Percentiles rank a stretch among this genome's conserved stretches.
phyloP scores from a whole-genome alignment of 768 basidiomycete species.

The Lyophyllum semitale region DNA sequence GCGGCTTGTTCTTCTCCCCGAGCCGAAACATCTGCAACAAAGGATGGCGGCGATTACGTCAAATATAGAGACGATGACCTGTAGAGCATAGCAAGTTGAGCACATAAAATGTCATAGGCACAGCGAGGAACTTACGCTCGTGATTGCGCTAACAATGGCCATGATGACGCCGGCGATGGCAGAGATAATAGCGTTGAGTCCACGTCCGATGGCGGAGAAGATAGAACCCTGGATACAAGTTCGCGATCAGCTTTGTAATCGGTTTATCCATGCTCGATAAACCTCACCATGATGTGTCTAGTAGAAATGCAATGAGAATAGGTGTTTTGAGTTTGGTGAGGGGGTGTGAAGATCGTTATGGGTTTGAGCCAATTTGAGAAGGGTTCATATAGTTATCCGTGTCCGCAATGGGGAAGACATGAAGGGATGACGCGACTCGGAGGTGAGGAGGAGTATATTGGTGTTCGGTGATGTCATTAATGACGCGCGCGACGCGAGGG shows the following conservation, averaged over 20 bases:
- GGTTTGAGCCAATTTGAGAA: neutral
- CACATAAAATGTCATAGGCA: too few species aligned
- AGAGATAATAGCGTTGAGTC: constrained; percentile 58
- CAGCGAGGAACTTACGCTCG: constrained; percentile 42
- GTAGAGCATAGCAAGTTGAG: constrained; percentile 1
- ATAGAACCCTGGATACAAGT: constrained; percentile 50
- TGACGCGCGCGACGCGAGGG: too few species aligned
- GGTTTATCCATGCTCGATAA: neutral
- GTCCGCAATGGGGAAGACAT: neutral
- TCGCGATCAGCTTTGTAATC: neutral
- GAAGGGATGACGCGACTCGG: neutral
- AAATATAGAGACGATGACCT: constrained; percentile 70
- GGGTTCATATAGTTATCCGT: neutral
- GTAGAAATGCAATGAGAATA: neutral
- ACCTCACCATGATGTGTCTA: neutral
- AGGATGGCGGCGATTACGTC: constrained; percentile 59
- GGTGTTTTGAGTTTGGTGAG: neutral
- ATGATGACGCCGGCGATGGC: constrained; percentile 62
- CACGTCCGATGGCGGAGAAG: constrained; percentile 65
- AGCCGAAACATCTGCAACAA: constrained; percentile 51
- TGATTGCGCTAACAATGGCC: constrained; percentile 61
- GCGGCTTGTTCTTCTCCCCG: constrained; percentile 29
- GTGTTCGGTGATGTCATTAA: too few species aligned
- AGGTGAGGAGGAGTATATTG: too few species aligned
- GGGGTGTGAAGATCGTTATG: neutral